phyloP scores from a whole-genome alignment of 768 basidiomycete species.

The Lactifluus hygrophoroides region DNA sequence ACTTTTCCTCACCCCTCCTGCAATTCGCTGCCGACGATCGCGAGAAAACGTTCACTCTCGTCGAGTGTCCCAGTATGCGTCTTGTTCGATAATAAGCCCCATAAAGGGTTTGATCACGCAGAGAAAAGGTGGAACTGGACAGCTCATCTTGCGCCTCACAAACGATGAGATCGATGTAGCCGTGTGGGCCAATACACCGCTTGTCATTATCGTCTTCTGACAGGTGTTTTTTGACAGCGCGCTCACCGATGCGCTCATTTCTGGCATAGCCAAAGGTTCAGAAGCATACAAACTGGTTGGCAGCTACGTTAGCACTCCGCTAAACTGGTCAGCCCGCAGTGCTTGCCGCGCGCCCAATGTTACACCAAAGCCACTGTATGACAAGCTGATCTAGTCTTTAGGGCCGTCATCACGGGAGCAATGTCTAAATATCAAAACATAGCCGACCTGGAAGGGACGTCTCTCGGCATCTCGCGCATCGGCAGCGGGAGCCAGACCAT shows the following conservation, averaged over 20 bases:
- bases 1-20: conserved; percentile 88
- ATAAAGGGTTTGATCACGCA: neutral
- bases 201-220: neutral
- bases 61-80: conserved; percentile 78
- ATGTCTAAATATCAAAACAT: conserved; percentile 63
- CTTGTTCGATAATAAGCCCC: neutral
- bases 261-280: conserved; percentile 87
- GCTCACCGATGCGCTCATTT: conserved; percentile 84
- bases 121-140: conserved; percentile 70
- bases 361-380: neutral
- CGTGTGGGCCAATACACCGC: conserved; percentile 40
- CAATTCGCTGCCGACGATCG: conserved; percentile 69
- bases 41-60: conserved; percentile 66
- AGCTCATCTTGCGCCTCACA: conserved; percentile 65
- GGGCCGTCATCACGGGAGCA: conserved; percentile 91
- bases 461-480: conserved; percentile 79
- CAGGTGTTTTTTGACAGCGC: conserved; percentile 41
- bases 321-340: conserved; percentile 54
- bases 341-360: neutral
- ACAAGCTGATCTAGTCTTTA: conserved; percentile 23
- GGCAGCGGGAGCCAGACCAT: conserved; percentile 93
- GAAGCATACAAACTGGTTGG: conserved; percentile 86
- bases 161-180: conserved; percentile 76
- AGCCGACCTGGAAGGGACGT: conserved; percentile 67
- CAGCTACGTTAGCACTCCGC: conserved; percentile 80